Conservation (phyloP, 768 basidiomycete genomes). For the Floccularia luteovirens region DNA sequence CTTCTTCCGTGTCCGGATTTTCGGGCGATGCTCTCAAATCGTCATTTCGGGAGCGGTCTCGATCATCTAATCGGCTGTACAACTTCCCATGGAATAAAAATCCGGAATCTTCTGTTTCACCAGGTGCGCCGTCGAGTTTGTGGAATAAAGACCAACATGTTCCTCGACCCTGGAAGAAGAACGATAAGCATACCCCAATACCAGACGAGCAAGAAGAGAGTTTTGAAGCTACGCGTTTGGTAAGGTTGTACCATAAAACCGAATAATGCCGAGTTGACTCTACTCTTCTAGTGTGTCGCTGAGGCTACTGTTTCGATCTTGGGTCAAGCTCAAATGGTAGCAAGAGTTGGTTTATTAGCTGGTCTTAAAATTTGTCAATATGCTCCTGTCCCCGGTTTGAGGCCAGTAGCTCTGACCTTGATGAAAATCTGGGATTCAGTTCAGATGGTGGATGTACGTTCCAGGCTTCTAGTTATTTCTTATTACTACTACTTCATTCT, state of each 20-base stretch:
- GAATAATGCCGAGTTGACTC: background rate
- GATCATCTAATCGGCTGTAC: background rate
- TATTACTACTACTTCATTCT: conserved; percentile 1
- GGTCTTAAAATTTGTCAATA: conserved; percentile 30
- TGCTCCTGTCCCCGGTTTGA: conserved; percentile 44
- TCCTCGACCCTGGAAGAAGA: conserved; percentile 13
- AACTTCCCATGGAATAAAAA: background rate
- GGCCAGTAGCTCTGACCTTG: conserved; percentile 35
- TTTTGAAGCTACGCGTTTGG: conserved; percentile 22
- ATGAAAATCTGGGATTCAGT: conserved; percentile 52
- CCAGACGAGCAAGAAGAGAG: conserved; percentile 23
- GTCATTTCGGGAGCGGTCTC: conserved; percentile 1
- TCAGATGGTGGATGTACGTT: conserved; percentile 46
- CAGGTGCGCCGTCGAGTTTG: background rate
- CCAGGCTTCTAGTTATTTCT: background rate
- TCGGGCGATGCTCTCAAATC: background rate
- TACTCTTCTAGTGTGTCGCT: conserved; percentile 17
- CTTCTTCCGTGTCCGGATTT: conserved; percentile 28
- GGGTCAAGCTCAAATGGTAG: conserved; percentile 21
- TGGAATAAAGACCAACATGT: background rate
- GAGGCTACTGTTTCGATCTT: conserved; percentile 21
- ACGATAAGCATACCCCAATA: conserved; percentile 9
- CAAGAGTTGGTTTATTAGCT: conserved; percentile 26
- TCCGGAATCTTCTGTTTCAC: background rate
- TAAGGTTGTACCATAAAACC: conserved; percentile 6